Evolutionary conservation across 768 basidiomycete species (phyloP).

Genomic region (Suillus subluteus): DNA sequence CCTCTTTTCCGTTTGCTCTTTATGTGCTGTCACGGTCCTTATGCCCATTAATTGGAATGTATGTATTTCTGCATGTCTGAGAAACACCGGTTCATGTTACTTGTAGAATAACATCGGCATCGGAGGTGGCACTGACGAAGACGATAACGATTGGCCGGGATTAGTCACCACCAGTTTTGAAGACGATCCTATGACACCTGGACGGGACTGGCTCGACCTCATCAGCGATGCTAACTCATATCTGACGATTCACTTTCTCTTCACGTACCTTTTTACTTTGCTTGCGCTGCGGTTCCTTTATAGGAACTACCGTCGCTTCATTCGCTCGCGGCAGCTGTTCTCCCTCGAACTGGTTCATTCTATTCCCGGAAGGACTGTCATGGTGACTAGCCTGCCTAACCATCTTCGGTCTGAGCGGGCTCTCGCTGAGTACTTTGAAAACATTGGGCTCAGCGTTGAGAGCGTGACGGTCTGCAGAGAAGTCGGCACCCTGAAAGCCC

Average conservation of each 20-base stretch:
- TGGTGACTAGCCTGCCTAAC: constrained; percentile 83
- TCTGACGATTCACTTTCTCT: constrained; percentile 85
- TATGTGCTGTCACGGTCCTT: constrained; percentile 81
- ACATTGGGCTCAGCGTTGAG: constrained; percentile 85
- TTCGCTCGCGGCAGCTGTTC: constrained; percentile 90
- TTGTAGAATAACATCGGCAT: constrained; percentile 72
- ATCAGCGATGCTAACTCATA: constrained; percentile 90
- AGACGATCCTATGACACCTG: constrained; percentile 35
- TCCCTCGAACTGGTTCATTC: constrained; percentile 94
- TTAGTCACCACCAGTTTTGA: constrained; percentile 23
- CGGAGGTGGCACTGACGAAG: constrained; percentile 50
- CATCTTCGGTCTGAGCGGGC: constrained; percentile 85
- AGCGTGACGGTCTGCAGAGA: constrained; percentile 90
- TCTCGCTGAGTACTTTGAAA: constrained; percentile 92
- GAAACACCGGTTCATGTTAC: constrained; percentile 5
- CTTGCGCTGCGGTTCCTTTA: constrained; percentile 86
- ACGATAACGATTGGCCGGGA: constrained; percentile 52
- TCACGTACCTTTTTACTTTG: constrained; percentile 92
- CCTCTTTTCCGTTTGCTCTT: constrained; percentile 84
- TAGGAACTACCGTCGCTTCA: constrained; percentile 86
- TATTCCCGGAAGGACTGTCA: constrained; percentile 90
- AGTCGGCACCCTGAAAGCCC: constrained; percentile 67
- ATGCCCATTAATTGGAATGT: constrained; percentile 97
- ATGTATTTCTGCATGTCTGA: constrained; percentile 28
- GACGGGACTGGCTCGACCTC: constrained; percentile 79